Base-by-base conservation (phyloP, 495 filamentous ascomycete genomes). In the Neurospora cerealis region DNA sequence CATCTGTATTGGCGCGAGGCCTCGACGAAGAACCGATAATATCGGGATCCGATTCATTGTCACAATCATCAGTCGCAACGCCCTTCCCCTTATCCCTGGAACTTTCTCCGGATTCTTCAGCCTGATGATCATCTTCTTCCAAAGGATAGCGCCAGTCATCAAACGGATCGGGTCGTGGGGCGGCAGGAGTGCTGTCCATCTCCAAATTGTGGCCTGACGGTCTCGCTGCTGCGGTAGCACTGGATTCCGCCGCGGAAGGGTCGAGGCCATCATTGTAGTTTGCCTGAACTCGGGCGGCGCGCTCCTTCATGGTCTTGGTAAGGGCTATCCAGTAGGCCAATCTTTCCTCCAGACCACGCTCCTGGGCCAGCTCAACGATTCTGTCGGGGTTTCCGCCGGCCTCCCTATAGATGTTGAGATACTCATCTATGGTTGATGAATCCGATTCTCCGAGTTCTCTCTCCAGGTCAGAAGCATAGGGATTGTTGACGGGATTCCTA, bases 311-410 rank as follows among this genome's bases (percentile, higher is more conserved):
- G 0, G 77, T 72, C 69, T 76, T 72, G 4, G 83, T 84, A 19
- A 84, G 70, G 13, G 72, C 76, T 21, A 87, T 77, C 85, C 85
- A 88, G 71, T 86, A 86, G 34, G 83, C 82, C 54, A 93, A 82
- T 69, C 88, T 86, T 17, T 87, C 87, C 48, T 86, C 83, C 15
- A 86, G 85, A 36, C 86, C 84, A 76, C 91, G 90, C 39, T 90
- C 86, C 36, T 86, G 85, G 69, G 92, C 89, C 15, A 93, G 88
- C 48, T 84, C 80, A 8, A 90, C 75, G 24, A 93, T 88, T 74
- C 86, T 85, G 19, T 88, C 83, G 0, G 87, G 87, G 74, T 91
- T 85, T 15, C 91, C 89, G 44, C 87, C 83, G 1, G 88, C 86
- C 74, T 83, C 83, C 81, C 82, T 74, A 81, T 78, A 92, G 44